Evolutionary conservation across 192 early-diverging fungal species (phyloP).

Genomic region (Backusella australiensis): DNA sequence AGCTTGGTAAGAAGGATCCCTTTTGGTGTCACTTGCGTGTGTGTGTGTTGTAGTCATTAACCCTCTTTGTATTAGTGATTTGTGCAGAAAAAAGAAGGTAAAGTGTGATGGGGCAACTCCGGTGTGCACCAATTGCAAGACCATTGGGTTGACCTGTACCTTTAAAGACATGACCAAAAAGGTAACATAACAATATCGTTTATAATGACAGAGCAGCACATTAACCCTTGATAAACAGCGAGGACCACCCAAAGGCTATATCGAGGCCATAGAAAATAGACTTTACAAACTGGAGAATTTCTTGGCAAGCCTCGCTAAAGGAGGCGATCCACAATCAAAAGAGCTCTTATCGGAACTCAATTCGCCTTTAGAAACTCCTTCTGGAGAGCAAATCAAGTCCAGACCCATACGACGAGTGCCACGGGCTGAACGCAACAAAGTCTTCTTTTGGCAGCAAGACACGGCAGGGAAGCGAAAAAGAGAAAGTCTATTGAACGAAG

Average conservation of each 20-base stretch:
- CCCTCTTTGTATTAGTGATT: constrained; percentile 50
- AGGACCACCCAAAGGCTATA: constrained; percentile 85
- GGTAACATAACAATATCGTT: neutral
- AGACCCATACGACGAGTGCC: constrained; percentile 20
- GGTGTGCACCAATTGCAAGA: constrained; percentile 69
- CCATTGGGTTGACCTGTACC: constrained; percentile 59
- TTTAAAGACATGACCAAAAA: constrained; percentile 53
- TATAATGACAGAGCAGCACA: no score
- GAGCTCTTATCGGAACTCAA: constrained; percentile 33
- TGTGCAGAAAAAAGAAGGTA: constrained; percentile 78
- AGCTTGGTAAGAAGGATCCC: constrained; percentile 27
- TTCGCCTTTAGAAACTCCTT: constrained; percentile 34
- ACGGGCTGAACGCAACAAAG: neutral
- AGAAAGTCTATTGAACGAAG: neutral
- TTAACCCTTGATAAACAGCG: constrained; percentile 37
- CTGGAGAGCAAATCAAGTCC: constrained; percentile 29
- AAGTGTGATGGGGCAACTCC: constrained; percentile 76
- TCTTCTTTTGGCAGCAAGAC: constrained; percentile 27
- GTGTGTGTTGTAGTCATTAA: neutral
- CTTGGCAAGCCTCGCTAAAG: constrained; percentile 56
- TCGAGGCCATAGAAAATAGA: constrained; percentile 76
- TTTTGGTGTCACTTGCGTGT: neutral
- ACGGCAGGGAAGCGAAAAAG: neutral
- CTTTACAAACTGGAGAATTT: constrained; percentile 68
- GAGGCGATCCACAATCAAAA: constrained; percentile 38